Evolutionary conservation across 192 early-diverging fungal species (phyloP).

Genomic region (Podochytrium sp.): DNA sequence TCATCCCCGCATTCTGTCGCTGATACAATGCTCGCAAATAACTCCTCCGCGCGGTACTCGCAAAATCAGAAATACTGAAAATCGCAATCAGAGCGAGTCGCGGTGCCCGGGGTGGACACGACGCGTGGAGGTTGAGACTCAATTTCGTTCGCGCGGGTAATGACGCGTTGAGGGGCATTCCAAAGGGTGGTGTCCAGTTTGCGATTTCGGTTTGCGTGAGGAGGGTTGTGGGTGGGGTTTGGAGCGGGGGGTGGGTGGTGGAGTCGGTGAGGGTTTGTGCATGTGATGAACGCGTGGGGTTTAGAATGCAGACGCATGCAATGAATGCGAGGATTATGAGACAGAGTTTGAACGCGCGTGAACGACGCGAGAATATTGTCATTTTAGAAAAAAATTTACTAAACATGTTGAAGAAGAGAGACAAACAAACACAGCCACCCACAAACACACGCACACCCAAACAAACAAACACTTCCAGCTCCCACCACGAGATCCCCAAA

Average conservation of each 20-base stretch:
- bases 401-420: no score
- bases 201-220: neutral
- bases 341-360: neutral
- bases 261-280: no score
- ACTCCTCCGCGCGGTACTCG: conserved; percentile 2
- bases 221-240: neutral
- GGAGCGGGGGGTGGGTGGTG: no score
- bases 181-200: neutral
- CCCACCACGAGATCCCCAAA: no score
- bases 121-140: neutral
- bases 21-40: neutral
- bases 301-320: no score
- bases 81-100: conserved; percentile 9
- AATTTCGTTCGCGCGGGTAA: neutral
- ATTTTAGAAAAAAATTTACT: neutral
- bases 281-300: no score
- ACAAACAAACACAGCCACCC: no score
- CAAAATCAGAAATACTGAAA: neutral
- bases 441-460: no score
- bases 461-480: no score
- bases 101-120: neutral
- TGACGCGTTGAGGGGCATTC: neutral
- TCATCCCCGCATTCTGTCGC: neutral
- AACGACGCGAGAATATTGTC: neutral
- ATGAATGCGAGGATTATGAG: neutral